Base-by-base conservation (phyloP, 2,329 filamentous ascomycete species). In the Phialophora verrucosa region DNA sequence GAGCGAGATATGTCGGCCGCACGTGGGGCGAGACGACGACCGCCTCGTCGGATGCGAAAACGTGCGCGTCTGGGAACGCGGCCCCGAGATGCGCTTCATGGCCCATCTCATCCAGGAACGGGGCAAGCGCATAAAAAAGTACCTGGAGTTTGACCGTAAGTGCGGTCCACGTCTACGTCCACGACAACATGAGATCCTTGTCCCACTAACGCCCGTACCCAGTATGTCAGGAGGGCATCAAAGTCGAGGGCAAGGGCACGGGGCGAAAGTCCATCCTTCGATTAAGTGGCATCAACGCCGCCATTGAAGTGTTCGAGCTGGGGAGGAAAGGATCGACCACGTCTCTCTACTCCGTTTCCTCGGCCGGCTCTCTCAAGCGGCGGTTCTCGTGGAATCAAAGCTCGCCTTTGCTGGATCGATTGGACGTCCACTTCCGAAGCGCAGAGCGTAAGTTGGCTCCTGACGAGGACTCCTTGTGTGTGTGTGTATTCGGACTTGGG, bases 71-170 rank as follows among this genome's bases (percentile, higher is more conserved):
- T 64, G 62, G 62, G 49, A 59, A 27, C 53, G 56, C 17, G 35
- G 38, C 2, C 20, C 47, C 4, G 62, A 64, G 62, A 54, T 64
- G 42, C 55, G 62, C 7, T 59, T 64, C n/a, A 59, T 54, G 62
- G 62, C 56, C 14, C 62, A 54, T 47, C 38, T 64, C 12, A 59
- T 59, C 23, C 44, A 60, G 49, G 56, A 64, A 44, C 50, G n/a
- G 20, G 59, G 59, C 44, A 64, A 64, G 47, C 27, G 56, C 12
- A 11, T 47, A 2, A 64, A 60, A 32, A 59, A 59, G 49, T 64
- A 64, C 49, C 32, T 64, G 62, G 62, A 64, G 23, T 64, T 64
- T 23, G 57, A 64, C 35, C 49, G 62, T 64, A 51, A 49, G 62
- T 42, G 11, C 44, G 17, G 23, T 31, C 38, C n/a, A 17, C 17